Evolutionary conservation across 306 rosid genomes (phyloP), one percentile per base, ranked within the genome.

Genomic region (Rosa multiflora): DNA sequence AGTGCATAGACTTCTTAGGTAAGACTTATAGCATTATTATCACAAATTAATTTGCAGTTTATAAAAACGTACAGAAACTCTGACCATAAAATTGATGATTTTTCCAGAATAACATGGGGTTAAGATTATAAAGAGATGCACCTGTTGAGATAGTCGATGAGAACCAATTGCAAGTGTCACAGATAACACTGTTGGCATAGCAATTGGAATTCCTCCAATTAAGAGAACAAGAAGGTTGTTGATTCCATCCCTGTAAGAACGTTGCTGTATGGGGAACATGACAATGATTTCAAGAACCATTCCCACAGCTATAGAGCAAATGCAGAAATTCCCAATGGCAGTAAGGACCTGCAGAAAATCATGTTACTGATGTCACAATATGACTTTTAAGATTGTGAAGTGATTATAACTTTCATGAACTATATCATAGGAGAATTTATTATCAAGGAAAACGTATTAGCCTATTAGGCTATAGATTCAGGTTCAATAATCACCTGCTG

Each of bases 101-200:
- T 55, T 66, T 74, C 17, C 62, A 35, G 43, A 76, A 67, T 70
- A 79, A 42, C 20, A 42, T n/a, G 53, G 49, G 35, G 68, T 52
- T 46, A 42, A 3, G 51, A 29, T 46, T 51, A 63, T 46, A 26
- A 63, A 78, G 81, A 72, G 70, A 69, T 67, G 66, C 56, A 93
- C 97, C 97, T 93, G 97, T 78, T 93, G 94, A 80, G 97, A 93
- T 72, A 93, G 97, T 21, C 94, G 85, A 73, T 93, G 96, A 75
- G 96, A 93, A 70, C 97, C 97, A 59, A 93, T 93, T 43, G 97
- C 97, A 82, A 93, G 96, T 39, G 96, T 93, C 40, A 93, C 97
- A 70, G 97, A 93, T 72, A 93, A 80, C n/a, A 93, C 97, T 43
- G 97, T 93, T 79, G 97, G 97, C 96, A 93, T 93, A n/a, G 97